phyloP scores from a whole-genome alignment of 1,139 yeast species.

The Yamadazyma dendronema region DNA sequence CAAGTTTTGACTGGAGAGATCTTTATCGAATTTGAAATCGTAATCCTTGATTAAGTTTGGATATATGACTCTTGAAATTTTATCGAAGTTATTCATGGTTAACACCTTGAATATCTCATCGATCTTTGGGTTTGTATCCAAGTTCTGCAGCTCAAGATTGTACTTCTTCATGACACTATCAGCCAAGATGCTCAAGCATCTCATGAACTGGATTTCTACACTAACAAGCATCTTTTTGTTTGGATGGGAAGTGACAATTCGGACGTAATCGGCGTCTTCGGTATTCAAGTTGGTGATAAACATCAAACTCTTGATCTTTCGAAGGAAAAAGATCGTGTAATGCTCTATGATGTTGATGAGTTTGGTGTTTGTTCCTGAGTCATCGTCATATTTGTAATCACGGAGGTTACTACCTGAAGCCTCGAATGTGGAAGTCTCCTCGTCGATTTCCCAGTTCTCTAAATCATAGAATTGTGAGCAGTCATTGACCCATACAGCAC shows the following conservation, averaged over 20 bases:
- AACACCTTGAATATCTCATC: conserved; percentile 37
- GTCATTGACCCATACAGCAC: conserved; percentile 50
- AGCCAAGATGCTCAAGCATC: conserved; percentile 41
- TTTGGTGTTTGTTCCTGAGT: conserved; percentile 30
- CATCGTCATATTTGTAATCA: conserved; percentile 8
- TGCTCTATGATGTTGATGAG: conserved; percentile 35
- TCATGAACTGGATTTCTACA: conserved; percentile 48
- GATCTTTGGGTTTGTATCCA: conserved; percentile 15
- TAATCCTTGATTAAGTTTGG: conserved; percentile 35
- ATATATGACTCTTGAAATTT: conserved; percentile 31
- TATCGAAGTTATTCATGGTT: conserved; percentile 47
- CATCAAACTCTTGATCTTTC: conserved; percentile 28
- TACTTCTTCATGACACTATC: conserved; percentile 47
- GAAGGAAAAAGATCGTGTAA: conserved; percentile 37
- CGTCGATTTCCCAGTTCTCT: conserved; percentile 40
- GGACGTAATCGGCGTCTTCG: conserved; percentile 17
- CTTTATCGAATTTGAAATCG: conserved; percentile 36
- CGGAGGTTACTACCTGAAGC: neutral
- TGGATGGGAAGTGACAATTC: conserved; percentile 37
- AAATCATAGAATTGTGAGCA: conserved; percentile 47
- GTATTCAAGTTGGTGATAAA: conserved; percentile 21
- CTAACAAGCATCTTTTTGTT: conserved; percentile 42
- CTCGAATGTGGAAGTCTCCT: conserved; percentile 9
- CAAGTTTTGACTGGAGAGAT: conserved; percentile 38
- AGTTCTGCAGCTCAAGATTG: conserved; percentile 26